Conservation (phyloP, 208 protist species). For the Lotmaria passim region DNA sequence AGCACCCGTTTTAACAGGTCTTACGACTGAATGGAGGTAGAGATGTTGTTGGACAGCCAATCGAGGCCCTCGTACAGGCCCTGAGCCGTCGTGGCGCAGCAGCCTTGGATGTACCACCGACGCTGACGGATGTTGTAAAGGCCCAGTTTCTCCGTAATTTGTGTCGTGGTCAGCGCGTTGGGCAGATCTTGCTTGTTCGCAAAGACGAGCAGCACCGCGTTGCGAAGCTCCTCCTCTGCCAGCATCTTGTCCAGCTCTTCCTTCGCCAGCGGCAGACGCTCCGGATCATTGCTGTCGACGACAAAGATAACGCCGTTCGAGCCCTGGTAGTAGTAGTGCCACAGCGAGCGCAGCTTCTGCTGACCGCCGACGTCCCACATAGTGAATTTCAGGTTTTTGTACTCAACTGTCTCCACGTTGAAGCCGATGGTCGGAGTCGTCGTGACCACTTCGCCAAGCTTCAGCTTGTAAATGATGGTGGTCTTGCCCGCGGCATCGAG, state of each 20-base stretch:
- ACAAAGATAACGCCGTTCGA: constrained; percentile 98
- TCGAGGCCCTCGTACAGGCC: constrained; percentile 94
- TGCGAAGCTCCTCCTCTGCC: constrained; percentile 97
- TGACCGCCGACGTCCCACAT: constrained; percentile 98
- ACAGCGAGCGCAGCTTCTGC: constrained; percentile 96
- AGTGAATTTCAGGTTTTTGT: constrained; percentile 97
- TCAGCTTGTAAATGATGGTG: constrained; percentile 98
- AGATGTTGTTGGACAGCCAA: constrained; percentile 87
- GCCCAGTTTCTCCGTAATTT: constrained; percentile 97
- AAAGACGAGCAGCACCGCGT: constrained; percentile 97
- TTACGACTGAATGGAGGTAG: constrained; percentile 14
- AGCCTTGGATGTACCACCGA: constrained; percentile 94
- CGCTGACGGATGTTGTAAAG: constrained; percentile 93
- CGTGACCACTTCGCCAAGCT: constrained; percentile 95
- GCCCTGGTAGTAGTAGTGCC: constrained; percentile 98
- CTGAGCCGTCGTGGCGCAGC: constrained; percentile 92
- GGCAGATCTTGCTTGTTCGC: constrained; percentile 99
- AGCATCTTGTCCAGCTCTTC: constrained; percentile 97
- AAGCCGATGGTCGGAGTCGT: constrained; percentile 98
- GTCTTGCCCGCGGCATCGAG: constrained; percentile 98
- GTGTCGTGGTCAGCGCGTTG: constrained; percentile 96
- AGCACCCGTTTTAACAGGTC: too few relatives aligned
- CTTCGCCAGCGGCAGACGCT: constrained; percentile 90
- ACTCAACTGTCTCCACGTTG: constrained; percentile 98
- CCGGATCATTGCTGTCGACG: constrained; percentile 96